phyloP scores from a whole-genome alignment of 73 alveolate species.

The Paramecium sexaurelia region DNA sequence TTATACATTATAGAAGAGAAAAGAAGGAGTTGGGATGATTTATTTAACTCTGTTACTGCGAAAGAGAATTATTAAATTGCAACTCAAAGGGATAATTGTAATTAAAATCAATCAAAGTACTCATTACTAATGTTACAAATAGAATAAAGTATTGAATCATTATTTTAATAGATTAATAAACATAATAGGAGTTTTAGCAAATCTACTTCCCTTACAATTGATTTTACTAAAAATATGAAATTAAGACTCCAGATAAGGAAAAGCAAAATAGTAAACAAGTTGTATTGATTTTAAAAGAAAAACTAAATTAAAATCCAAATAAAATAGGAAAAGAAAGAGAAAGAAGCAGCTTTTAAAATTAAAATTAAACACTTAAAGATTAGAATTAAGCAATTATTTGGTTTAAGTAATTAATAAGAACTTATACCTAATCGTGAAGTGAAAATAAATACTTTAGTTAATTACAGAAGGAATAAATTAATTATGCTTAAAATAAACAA shows the following conservation, averaged over 20 bases:
- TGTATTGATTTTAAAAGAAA: background rate
- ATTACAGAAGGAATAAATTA: background rate
- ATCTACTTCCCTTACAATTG: background rate
- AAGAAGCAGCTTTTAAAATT: slow-evolving; percentile 23
- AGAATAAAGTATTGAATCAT: slow-evolving; percentile 35
- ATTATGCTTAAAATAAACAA: background rate
- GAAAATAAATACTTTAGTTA: background rate
- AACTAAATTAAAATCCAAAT: background rate
- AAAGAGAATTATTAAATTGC: background rate
- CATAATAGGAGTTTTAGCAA: slow-evolving; percentile 14
- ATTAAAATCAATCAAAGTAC: background rate
- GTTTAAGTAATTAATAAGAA: slow-evolving; percentile 8
- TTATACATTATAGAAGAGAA: background rate
- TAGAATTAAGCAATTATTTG: background rate
- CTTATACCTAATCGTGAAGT: background rate
- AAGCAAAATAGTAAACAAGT: background rate
- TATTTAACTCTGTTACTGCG: background rate
- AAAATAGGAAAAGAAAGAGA: slow-evolving; percentile 19
- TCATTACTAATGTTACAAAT: background rate
- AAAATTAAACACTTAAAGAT: background rate
- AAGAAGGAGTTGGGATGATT: background rate
- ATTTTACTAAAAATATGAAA: background rate
- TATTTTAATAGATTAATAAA: slow-evolving; percentile 2
- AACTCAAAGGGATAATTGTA: background rate
- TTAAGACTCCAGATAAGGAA: background rate